phyloP scores from a whole-genome alignment of 306 rosid species.

The Glycine tomentella region DNA sequence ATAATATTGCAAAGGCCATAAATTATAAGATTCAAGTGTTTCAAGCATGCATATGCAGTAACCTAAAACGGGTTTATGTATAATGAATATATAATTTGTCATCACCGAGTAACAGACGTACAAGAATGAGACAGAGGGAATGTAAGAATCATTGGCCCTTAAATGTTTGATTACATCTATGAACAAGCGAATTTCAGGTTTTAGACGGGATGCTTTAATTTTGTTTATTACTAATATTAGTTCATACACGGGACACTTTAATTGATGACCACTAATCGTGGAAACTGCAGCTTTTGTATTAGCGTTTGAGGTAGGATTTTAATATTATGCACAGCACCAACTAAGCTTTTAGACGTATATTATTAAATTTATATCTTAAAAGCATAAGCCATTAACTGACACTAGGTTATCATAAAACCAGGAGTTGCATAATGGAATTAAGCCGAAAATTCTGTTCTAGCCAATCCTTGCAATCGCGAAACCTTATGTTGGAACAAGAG shows the following conservation, averaged over 20 bases:
- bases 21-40: background rate
- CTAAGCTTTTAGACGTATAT: conserved; percentile 29
- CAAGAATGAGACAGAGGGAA: background rate
- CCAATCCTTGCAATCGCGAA: conserved; percentile 28
- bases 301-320: background rate
- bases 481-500: background rate
- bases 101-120: background rate
- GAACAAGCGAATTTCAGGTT: background rate
- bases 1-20: background rate
- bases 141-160: background rate
- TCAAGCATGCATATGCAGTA: background rate
- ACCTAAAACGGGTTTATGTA: background rate
- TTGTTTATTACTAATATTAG: background rate
- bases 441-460: conserved; percentile 4
- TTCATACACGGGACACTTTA: conserved; percentile 22
- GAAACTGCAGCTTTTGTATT: conserved; percentile 16
- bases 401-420: conserved; percentile 23
- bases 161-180: background rate
- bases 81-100: background rate
- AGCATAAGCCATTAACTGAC: conserved; percentile 25
- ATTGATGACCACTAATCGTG: conserved; percentile 44
- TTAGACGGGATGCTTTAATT: background rate
- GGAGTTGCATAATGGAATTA: conserved; percentile 27
- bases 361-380: conserved; percentile 29
- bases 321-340: conserved; percentile 22